Base-by-base conservation (phyloP, 129 eudicot species). In the Escallonia herrerae region DNA sequence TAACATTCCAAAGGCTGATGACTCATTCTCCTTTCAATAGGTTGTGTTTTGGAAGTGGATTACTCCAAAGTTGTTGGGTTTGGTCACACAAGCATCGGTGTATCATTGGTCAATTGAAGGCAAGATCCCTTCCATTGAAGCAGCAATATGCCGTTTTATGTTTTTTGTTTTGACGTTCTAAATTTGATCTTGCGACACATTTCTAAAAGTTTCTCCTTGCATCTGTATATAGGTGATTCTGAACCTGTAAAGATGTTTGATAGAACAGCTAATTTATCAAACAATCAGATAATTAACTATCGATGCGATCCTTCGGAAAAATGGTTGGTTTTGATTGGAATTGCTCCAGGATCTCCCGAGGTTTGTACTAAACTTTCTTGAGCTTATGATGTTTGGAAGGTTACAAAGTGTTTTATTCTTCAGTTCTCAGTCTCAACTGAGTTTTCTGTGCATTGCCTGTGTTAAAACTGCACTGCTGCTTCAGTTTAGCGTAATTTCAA, bases 51-150 rank as follows among this genome's bases (percentile, higher is more conserved):
- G 98, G 98, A 91, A 91, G 80, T 91, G 98, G 98, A 83, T 91
- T 48, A 72, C 91, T 43, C 89, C 95, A 5, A 91, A 81, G 78
- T 69, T 87, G 96, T 73, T 91, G 86, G 98, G 98, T 57, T 77
- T 91, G 79, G 98, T 91, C 47, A 91, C 98, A 55, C 98, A 91
- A 61, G 77, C 91, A 6, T 76, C 98, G 2, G 98, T 91, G 8
- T 91, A 87, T 74, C 98, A 91, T 68, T 91, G 98, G 98, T 83
- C 96, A n/a, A 85, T 91, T 76, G 98, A 91, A 79, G 98, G 98
- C 81, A 73, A 39, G 52, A 8, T 60, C 47, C n/a, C 10, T 42
- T 48, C 49, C 43, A 53, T 66, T 51, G 50, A 65, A 49, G 61
- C 22, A 48, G 53, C 22, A 64, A n/a, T 11, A 11, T 59, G 40